Evolutionary conservation across 306 rosid species (phyloP), one percentile per base, ranked within the genome.

Genomic region (Senna tora): DNA sequence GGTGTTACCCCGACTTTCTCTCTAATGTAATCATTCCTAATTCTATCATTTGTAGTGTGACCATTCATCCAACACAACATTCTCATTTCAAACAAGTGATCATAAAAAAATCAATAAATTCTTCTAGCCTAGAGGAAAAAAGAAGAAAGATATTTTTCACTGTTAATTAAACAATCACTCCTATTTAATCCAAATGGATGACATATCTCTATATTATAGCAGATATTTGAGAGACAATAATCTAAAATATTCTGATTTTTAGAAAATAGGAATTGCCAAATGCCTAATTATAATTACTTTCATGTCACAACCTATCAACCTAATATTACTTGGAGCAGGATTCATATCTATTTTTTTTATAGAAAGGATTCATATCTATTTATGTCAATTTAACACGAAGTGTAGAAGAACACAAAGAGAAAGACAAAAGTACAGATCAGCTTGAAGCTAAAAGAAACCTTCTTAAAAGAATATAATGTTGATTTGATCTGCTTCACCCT

Each of bases 401-500:
- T 10, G 73, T 22, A 58, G 49, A 69, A 59, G 53, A 4, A 21
- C 30, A 52, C 6, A 34, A 56, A 20, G 57, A 38, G 61, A 55
- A 42, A 79, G 38, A 20, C 5, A 36, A 66, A 67, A 64, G 13
- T 30, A 13, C 19, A 50, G 30, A 42, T 42, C 30, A 75, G 67
- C 50, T 56, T 3, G 41, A 72, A 36, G 34, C 13, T 28, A 58
- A 61, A 30, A 36, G 58, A 57, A 73, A 88, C 97, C 97, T 91
- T 91, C 42, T 89, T 34, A 80, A 91, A 65, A 59, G 92, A 69
- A 80, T 91, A 91, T 85, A 88, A 91, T n/a, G 97, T 88, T 36
- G 97, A 91, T 65, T 87, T 91, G 86, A 91, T 91, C 86, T 88
- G 95, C 84, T 87, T 84, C 86, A 85, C 81, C 80, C 96, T 88